phyloP scores from a whole-genome alignment of 257 asterid genomes.

The Solanum paucissectum region DNA sequence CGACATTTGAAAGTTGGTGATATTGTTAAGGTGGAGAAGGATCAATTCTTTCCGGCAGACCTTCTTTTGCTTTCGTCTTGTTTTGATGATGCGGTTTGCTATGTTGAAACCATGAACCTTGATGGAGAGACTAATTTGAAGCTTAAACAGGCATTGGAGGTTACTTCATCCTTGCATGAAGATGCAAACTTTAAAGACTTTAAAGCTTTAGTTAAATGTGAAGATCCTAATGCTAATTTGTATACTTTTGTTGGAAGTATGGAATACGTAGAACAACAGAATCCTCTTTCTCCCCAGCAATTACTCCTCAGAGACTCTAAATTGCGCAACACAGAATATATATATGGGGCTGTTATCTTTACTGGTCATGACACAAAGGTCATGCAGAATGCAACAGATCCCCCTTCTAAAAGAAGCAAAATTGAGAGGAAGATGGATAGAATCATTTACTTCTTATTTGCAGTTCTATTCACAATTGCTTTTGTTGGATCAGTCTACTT shows the following conservation, averaged over 20 bases:
- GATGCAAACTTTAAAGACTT: constrained; percentile 40
- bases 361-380: constrained; percentile 93
- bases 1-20: constrained; percentile 69
- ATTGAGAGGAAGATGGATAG: constrained; percentile 87
- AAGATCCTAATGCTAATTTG: constrained; percentile 88
- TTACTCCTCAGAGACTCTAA: constrained; percentile 76
- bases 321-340: constrained; percentile 63
- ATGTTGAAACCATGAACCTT: constrained; percentile 94
- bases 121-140: constrained; percentile 93
- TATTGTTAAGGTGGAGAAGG: constrained; percentile 76
- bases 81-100: constrained; percentile 78
- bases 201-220: constrained; percentile 60
- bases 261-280: constrained; percentile 45
- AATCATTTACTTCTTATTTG: constrained; percentile 69
- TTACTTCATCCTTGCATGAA: constrained; percentile 40
- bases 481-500: constrained; percentile 66
- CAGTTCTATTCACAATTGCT: constrained; percentile 47
- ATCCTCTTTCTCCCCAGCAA: constrained; percentile 80
- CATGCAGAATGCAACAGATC: constrained; percentile 76
- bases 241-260: constrained; percentile 74
- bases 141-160: constrained; percentile 71
- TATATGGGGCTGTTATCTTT: constrained; percentile 79
- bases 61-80: constrained; percentile 72
- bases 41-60: constrained; percentile 88
- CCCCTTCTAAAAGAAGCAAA: constrained; percentile 90